Conservation (phyloP, 352 stramenopile genomes). For the Phytophthora idaei region DNA sequence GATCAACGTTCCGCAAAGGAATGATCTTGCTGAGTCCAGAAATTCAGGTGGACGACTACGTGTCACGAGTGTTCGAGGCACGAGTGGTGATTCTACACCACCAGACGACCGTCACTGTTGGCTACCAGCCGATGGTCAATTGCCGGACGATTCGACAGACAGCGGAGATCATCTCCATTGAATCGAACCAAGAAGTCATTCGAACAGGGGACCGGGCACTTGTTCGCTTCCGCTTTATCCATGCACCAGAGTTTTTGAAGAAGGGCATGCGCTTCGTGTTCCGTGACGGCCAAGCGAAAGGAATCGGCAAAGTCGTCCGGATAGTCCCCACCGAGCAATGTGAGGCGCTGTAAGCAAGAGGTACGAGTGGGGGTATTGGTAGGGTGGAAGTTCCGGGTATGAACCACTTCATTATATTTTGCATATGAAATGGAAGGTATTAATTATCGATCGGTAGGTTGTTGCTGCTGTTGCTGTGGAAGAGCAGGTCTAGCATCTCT, state of each 20-base stretch:
- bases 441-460: constrained; percentile 32
- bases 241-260: constrained; percentile 95
- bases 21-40: constrained; percentile 91
- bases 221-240: constrained; percentile 91
- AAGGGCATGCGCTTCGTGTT: constrained; percentile 98
- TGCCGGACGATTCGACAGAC: constrained; percentile 92
- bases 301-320: constrained; percentile 93
- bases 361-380: constrained; percentile 3
- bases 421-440: not conserved
- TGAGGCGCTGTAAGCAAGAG: constrained; percentile 18
- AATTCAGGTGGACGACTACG: constrained; percentile 77
- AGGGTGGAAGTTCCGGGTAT: not conserved
- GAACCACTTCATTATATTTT: constrained; percentile 24
- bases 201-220: constrained; percentile 90
- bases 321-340: constrained; percentile 55
- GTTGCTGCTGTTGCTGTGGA: constrained; percentile 35
- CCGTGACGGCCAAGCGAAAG: constrained; percentile 96
- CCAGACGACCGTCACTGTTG: constrained; percentile 92
- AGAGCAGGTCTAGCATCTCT: constrained; percentile 68
- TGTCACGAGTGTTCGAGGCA: constrained; percentile 90
- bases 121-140: constrained; percentile 96
- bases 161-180: constrained; percentile 88
- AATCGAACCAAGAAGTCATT: constrained; percentile 82
- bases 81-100: constrained; percentile 95
- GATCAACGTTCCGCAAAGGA: constrained; percentile 90